Base-by-base conservation (phyloP, 2,329 filamentous ascomycete genomes). In the Sphaerostilbella broomeana region DNA sequence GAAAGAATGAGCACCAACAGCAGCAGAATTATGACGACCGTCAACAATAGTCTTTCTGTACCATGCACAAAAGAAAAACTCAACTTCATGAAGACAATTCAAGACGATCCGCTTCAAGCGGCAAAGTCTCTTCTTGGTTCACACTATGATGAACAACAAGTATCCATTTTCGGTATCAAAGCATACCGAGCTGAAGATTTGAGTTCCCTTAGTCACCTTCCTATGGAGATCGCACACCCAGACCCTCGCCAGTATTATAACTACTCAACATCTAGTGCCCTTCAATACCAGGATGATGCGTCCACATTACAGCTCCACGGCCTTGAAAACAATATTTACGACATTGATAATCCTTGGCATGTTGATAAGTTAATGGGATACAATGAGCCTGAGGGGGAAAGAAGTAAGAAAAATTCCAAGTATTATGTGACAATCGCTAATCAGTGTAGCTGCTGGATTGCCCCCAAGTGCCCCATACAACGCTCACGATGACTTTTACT, bases 11-110 rank as follows among this genome's bases (percentile, higher is more conserved):
- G 29, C 9, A 37, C 38, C 12, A 54, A 43, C 39, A 48, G 38
- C 20, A 56, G 45, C 31, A 45, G 49, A 21, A 51, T 59, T 27
- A 58, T 59, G 50, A 49, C 52, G 1, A 51, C 51, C 7, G 32
- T 44, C 12, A 21, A 24, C 6, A 19, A 32, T 2, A 37, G 35
- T 19, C 30, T 35, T 6, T 43, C 42, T 3, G 32, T 45, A 19
- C 24, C 34, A n/a, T 35, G 41, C 20, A 52, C 44, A 3, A 33
- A 35, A 18, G 39, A 47, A 13, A 57, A 53, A 39, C 13, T 43
- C 6, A 35, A 44, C 11, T 51, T 53, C 33, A 43, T 57, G 6
- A 33, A 48, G 9, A 45, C 35, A 2, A 41, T 55, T 22, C 39
- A 32, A 8, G 28, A 36, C 5, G 38, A 51, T 21, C 46, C 49